Evolutionary conservation across 1,139 yeast genomes (phyloP).

Genomic region (Scheffersomyces lignicola): DNA sequence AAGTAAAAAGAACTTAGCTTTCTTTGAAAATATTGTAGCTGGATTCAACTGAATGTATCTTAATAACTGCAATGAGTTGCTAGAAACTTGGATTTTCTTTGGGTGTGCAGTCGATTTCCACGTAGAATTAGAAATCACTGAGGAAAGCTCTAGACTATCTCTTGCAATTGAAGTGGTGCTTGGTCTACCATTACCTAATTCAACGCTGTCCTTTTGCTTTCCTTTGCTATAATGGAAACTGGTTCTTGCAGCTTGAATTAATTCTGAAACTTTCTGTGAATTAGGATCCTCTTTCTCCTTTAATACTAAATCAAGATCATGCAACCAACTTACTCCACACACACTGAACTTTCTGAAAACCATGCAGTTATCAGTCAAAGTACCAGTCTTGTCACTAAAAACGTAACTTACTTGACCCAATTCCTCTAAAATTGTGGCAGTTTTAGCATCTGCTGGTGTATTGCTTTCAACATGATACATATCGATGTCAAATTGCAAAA

Average conservation of each 20-base stretch:
- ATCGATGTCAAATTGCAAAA: constrained; percentile 87
- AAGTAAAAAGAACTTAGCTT: constrained; percentile 75
- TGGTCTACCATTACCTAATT: constrained; percentile 13
- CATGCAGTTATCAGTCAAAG: constrained; percentile 90
- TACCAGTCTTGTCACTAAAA: constrained; percentile 96
- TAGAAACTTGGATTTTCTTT: constrained; percentile 24
- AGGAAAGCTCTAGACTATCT: constrained; percentile 26
- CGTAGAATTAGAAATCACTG: constrained; percentile 21
- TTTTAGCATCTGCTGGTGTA: constrained; percentile 92
- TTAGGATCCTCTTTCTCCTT: constrained; percentile 19
- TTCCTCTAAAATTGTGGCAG: constrained; percentile 94
- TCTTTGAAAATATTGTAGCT: constrained; percentile 63
- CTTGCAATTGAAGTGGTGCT: constrained; percentile 37
- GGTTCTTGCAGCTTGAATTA: constrained; percentile 9
- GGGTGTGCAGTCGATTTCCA: constrained; percentile 46
- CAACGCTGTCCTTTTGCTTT: neutral
- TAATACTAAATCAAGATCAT: constrained; percentile 60
- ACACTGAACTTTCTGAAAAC: constrained; percentile 79
- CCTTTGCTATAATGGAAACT: constrained; percentile 7
- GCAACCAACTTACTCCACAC: constrained; percentile 89
- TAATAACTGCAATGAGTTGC: constrained; percentile 55
- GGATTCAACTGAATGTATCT: constrained; percentile 73
- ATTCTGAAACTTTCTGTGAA: constrained; percentile 9
- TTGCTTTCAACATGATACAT: constrained; percentile 85
- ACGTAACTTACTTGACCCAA: constrained; percentile 94